Evolutionary conservation across 257 asterid genomes (phyloP), one percentile per base, ranked within the genome.

Genomic region (Verbena officinalis): DNA sequence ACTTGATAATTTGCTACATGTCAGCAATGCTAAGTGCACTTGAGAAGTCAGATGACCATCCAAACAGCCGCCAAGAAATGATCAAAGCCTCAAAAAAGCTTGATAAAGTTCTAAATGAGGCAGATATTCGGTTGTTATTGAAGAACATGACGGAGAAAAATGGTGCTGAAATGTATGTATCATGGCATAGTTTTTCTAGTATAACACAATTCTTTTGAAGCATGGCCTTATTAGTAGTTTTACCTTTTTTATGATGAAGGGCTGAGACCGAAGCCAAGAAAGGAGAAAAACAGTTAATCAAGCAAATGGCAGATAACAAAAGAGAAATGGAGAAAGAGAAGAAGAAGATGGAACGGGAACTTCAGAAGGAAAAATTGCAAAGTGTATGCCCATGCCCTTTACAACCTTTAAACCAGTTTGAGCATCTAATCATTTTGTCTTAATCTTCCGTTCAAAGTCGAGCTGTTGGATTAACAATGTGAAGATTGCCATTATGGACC

Each of bases 311-410:
- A 85, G 90, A 75, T 70, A 79, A 65, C 80, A 83, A 83, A 76
- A 74, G 86, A 73, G 88, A 94, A 72, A 78, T 72, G 73, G 97
- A 86, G 80, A 94, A 76, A 70, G 95, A 83, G 68, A 90, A 72
- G 85, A 88, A 71, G 78, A 88, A 77, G 77, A 70, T 81, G 73
- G 87, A 83, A 33, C 80, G 81, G 59, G 91, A 88, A 74, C 82
- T 77, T 67, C 88, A 76, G 70, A 86, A 74, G 84, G 93, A 90
- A 80, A 86, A 78, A 57, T 45, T 86, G 84, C 91, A 73, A 60
- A 86, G 73, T 73, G 99, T 94, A 77, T 44, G 95, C 43, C n/a
- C n/a, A n/a, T n/a, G n/a, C 43, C 22, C 44, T 4, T 48, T 45
- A 46, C 59, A 62, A 66, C 62, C 53, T 62, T 39, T 55, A 59